Evolutionary conservation across 768 basidiomycete genomes (phyloP).

Genomic region (Neoboletus brunneissimus): DNA sequence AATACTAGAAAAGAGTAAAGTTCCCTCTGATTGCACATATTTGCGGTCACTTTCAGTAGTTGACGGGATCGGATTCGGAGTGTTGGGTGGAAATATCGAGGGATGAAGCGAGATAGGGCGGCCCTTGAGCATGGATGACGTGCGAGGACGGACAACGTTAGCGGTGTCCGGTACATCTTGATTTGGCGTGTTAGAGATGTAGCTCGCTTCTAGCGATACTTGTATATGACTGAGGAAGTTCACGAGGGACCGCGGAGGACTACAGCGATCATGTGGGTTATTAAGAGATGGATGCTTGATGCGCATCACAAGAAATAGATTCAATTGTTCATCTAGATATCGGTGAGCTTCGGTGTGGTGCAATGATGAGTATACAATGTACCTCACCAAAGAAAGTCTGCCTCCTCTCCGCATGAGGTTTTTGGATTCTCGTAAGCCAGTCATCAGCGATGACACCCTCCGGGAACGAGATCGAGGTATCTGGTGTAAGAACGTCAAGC

Average conservation of each 20-base stretch:
- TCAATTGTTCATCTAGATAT: constrained; percentile 53
- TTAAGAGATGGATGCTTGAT: constrained; percentile 35
- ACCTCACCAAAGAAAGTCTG: constrained; percentile 75
- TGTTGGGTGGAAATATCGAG: constrained; percentile 75
- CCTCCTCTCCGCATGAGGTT: constrained; percentile 47
- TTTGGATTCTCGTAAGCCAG: constrained; percentile 53
- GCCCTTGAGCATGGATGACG: constrained; percentile 42
- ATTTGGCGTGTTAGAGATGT: constrained; percentile 53
- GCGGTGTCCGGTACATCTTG: constrained; percentile 37
- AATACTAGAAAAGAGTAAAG: constrained; percentile 61
- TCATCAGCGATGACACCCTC: constrained; percentile 43
- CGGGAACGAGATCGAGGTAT: constrained; percentile 61
- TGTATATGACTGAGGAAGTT: constrained; percentile 68
- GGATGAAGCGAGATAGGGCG: constrained; percentile 44
- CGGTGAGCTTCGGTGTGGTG: constrained; percentile 15
- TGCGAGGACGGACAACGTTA: constrained; percentile 52
- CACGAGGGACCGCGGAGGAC: constrained; percentile 42
- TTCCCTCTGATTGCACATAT: constrained; percentile 79
- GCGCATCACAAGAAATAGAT: constrained; percentile 43
- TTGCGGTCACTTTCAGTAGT: constrained; percentile 69
- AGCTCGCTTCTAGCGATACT: constrained; percentile 78
- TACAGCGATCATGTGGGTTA: constrained; percentile 15
- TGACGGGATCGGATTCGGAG: constrained; percentile 80
- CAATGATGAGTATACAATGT: constrained; percentile 12
- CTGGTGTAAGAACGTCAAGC: constrained; percentile 63